phyloP scores from a whole-genome alignment of 2,329 filamentous ascomycete genomes.

The Penicillium italicum region DNA sequence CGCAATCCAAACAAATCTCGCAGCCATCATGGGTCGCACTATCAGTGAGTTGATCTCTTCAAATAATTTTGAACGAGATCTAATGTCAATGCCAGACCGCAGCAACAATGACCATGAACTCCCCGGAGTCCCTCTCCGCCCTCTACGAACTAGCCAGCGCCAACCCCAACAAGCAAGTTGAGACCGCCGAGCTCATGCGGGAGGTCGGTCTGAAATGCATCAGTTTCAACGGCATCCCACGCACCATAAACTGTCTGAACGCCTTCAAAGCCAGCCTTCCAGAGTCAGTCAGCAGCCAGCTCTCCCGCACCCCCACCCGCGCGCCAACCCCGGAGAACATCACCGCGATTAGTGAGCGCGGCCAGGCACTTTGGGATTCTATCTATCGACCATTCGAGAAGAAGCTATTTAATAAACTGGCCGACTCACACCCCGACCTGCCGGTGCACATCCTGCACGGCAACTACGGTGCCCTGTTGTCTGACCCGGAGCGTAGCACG shows the following conservation, averaged over 20 bases:
- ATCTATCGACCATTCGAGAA: slow-evolving; percentile 72
- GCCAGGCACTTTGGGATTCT: slow-evolving; percentile 67
- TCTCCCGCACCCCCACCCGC: slow-evolving; percentile 59
- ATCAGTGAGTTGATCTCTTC: slow-evolving; percentile 47
- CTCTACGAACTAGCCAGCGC: slow-evolving; percentile 18
- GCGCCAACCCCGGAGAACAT: slow-evolving; percentile 53
- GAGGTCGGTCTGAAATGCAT: slow-evolving; percentile 49
- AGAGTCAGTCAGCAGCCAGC: slow-evolving; percentile 48
- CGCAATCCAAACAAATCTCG: slow-evolving; percentile 59
- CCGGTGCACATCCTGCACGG: slow-evolving; percentile 73
- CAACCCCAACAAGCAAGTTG: slow-evolving; percentile 25
- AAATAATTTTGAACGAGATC: background rate
- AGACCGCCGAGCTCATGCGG: slow-evolving; percentile 41
- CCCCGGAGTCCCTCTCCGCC: slow-evolving; percentile 58
- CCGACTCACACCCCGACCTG: slow-evolving; percentile 72
- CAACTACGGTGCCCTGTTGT: slow-evolving; percentile 71
- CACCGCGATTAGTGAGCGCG: slow-evolving; percentile 54
- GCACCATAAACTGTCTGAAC: slow-evolving; percentile 77
- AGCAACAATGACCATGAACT: slow-evolving; percentile 82
- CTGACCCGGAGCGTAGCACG: slow-evolving; percentile 55
- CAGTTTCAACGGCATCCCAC: slow-evolving; percentile 60
- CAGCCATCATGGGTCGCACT: slow-evolving; percentile 63
- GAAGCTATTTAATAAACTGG: slow-evolving; percentile 69
- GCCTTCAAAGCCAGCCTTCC: slow-evolving; percentile 66
- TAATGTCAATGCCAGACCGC: slow-evolving; percentile 57